Base-by-base conservation (phyloP, 2,329 filamentous ascomycete genomes). In the Lasiodiplodia sp. region DNA sequence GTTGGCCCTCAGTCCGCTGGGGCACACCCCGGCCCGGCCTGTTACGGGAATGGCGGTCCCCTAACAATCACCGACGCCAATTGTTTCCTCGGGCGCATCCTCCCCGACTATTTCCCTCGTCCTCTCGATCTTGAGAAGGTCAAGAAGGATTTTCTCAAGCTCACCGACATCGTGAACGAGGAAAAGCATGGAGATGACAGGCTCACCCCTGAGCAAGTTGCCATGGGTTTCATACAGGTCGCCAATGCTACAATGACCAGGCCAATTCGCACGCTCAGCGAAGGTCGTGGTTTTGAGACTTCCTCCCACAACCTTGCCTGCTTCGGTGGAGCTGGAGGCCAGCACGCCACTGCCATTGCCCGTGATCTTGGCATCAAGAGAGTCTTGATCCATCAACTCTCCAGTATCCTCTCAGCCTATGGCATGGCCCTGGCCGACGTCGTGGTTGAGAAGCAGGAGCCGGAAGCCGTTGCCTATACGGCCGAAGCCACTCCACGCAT, bases 51-150 rank as follows among this genome's bases (percentile, higher is more conserved):
- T 79, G 92, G 91, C 0, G 94, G 94, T 0, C 94, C 94, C 2
- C 85, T 94, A 5, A 96, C 94, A 0, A 94, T 97, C n/a, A 97
- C 94, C 0, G 94, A 97, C 76, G 94, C 94, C 1, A 97, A 68
- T 6, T 63, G 51, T 18, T 93, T 93, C 73, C 87, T 97, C 0
- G 94, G 94, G 0, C 87, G 94, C 49, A 83, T 79, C 1, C 69
- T 76, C 11, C 73, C 76, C 2, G 72, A 76, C 16, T 75, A 73
- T 55, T 78, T 79, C 34, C 77, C 77, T 3, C 69, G 75, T 31
- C 69, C 81, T 0, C 74, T 86, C 18, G 83, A 83, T 56, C 73
- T 76, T 1, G 83, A 83, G 12, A 97, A 77, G 86, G 77, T 82
- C 18, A 78, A 79, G 6, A 76, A 74, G 21, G 69, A 75, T 63